Evolutionary conservation across 2,329 filamentous ascomycete genomes (phyloP), one percentile per base, ranked within the genome.

Genomic region (Talaromyces rugulosus): DNA sequence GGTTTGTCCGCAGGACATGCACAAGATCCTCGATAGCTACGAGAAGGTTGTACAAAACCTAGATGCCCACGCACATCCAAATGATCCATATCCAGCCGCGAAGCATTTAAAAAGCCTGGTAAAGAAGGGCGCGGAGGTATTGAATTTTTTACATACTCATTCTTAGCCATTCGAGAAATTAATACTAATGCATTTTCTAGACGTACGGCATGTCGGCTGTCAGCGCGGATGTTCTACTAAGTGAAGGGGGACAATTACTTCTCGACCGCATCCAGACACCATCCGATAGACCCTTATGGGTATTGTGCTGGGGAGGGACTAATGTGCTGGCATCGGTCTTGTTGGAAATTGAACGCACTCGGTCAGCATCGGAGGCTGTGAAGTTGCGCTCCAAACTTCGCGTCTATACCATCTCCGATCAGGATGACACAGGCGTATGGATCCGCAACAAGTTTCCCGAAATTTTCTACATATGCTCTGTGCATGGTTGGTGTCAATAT

Each of bases 401-500:
- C 12, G 76, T 85, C 8, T 85, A 85, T 68, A 73, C 83, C 40
- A 85, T 87, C 60, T 85, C 82, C 6, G 85, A 87, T 64, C 84
- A 87, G 65, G 84, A 87, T 63, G 80, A 87, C 63, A 80, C 81
- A 0, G 83, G 83, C 0, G 71, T 78, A 0, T 87, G 83, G 84
- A 82, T 87, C 40, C 80, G 84, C 16, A 71, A 75, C 53, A 78
- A 76, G 2, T 86, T 80, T 63, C 83, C 85, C 0, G 78, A 83
- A 30, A 68, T 87, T 6, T 82, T 84, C 65, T 86, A 85, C 69
- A 84, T 87, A 59, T 75, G 74, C 14, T 83, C 81, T 0, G 70
- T 85, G 1, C 85, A 87, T 66, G 83, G 78, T 6, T 87, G 80
- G 79, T 83, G 82, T 65, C 74, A 82, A 55, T 87, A 87, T 63